Evolutionary conservation across 805 yeast species (phyloP).

Genomic region (Teunomyces panamensis): DNA sequence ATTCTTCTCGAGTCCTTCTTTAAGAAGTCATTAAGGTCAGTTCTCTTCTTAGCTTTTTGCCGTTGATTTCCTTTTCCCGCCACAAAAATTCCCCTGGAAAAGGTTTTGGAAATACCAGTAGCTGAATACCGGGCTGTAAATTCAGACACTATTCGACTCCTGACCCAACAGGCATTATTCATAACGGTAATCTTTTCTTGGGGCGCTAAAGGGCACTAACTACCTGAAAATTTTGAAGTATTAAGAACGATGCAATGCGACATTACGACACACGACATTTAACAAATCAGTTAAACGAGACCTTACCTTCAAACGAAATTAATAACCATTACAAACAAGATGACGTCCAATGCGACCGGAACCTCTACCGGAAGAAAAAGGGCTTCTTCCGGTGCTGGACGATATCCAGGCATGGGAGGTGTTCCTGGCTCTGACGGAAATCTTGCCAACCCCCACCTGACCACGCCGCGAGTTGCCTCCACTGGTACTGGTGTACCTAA

Average conservation of each 20-base stretch:
- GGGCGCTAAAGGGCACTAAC: neutral
- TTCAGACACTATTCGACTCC: neutral
- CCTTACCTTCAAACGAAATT: neutral
- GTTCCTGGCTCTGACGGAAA: conserved; percentile 24
- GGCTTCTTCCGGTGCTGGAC: conserved; percentile 13
- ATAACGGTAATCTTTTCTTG: neutral
- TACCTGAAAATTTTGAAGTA: neutral
- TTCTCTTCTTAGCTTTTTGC: neutral
- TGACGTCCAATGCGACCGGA: conserved; percentile 3
- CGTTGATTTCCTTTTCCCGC: neutral
- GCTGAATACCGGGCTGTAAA: neutral
- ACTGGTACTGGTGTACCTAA: conserved; percentile 10
- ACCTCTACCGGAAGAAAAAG: conserved; percentile 13
- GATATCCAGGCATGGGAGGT: conserved; percentile 18
- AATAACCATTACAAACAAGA: neutral
- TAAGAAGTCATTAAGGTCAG: conserved; percentile 6
- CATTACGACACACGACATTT: conserved; percentile 2
- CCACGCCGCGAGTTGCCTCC: conserved; percentile 9
- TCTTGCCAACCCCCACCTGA: conserved; percentile 14
- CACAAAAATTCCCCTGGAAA: conserved; percentile 2
- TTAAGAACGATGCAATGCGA: conserved; percentile 1
- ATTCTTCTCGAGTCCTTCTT: conserved; percentile 21
- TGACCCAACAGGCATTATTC: neutral
- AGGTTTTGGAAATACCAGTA: neutral
- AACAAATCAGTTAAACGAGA: neutral